These are phyloP conservation scores for Paxillus rubicundulus DNA, from an alignment of 768 basidiomycete species.

Conservation along the genomic window DNA sequence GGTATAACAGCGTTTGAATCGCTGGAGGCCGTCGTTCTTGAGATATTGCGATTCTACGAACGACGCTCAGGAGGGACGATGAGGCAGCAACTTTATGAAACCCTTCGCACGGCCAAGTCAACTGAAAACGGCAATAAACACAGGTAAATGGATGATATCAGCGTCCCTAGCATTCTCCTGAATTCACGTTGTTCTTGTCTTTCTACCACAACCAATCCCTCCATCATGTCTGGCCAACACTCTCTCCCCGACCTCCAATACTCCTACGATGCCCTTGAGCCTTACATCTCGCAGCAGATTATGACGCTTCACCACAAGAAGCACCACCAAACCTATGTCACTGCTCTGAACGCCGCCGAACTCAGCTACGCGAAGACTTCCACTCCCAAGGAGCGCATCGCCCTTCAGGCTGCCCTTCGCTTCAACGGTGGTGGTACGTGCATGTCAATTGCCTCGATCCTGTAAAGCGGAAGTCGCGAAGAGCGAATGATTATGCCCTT, in stretches of 20 bases:
- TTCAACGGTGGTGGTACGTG: slow-evolving; percentile 93
- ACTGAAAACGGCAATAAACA: too few relatives aligned
- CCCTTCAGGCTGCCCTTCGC: slow-evolving; percentile 86
- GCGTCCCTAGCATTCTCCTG: slow-evolving; percentile 4
- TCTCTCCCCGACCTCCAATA: slow-evolving; percentile 75
- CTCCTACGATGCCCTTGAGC: slow-evolving; percentile 86
- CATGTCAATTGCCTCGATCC: slow-evolving; percentile 17
- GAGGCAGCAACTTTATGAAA: too few relatives aligned
- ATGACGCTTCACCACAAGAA: slow-evolving; percentile 94
- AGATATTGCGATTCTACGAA: too few relatives aligned
- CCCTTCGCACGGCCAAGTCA: too few relatives aligned
- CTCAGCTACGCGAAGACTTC: slow-evolving; percentile 62
- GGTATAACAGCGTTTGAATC: too few relatives aligned
- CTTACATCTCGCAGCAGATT: slow-evolving; percentile 88
- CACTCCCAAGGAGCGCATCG: slow-evolving; percentile 78
- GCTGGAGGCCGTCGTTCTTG: too few relatives aligned
- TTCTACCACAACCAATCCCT: slow-evolving; percentile 5
- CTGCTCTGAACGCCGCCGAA: slow-evolving; percentile 88
- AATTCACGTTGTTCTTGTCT: neutral
- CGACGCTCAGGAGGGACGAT: too few relatives aligned
- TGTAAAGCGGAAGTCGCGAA: neutral
- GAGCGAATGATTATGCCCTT: slow-evolving; percentile 2
- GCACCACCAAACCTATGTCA: slow-evolving; percentile 95
- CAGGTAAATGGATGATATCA: slow-evolving; percentile 10
- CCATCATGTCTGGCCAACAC: slow-evolving; percentile 41